Percentiles rank a stretch among this genome's conserved stretches.
phyloP scores from a whole-genome alignment of 2,329 filamentous ascomycete genomes.

The Cladosporium austrohemisphaericum region DNA sequence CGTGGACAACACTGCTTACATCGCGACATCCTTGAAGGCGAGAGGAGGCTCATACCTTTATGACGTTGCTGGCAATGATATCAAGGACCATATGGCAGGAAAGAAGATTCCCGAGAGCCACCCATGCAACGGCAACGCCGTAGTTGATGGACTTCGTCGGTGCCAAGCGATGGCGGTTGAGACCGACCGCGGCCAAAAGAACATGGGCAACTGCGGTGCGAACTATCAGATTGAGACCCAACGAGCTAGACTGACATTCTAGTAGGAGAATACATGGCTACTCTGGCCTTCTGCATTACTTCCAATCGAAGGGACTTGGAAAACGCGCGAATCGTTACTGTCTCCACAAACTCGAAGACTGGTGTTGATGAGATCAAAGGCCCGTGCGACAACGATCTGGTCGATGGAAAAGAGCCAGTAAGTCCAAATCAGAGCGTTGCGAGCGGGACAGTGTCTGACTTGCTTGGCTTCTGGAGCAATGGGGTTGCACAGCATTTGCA shows the following conservation, averaged over 20 bases:
- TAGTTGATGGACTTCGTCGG: neutral
- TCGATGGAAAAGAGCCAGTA: neutral
- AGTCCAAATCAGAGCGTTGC: too few relatives aligned
- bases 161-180: neutral
- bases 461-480: neutral
- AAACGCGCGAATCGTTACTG: neutral
- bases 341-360: neutral
- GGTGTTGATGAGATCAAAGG: neutral
- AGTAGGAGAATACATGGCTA: neutral
- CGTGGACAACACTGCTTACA: constrained; percentile 12
- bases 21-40: constrained; percentile 1
- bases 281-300: neutral
- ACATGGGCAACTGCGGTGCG: neutral
- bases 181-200: neutral
- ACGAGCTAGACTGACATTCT: too few relatives aligned
- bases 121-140: neutral
- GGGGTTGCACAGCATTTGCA: neutral
- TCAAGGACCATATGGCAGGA: neutral
- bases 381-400: neutral
- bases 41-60: constrained; percentile 9
- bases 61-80: neutral
- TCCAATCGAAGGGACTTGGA: neutral
- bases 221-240: too few relatives aligned
- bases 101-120: neutral
- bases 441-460: too few relatives aligned